Evolutionary conservation across 768 basidiomycete genomes (phyloP).

Genomic region (Nidularia pulvinata): DNA sequence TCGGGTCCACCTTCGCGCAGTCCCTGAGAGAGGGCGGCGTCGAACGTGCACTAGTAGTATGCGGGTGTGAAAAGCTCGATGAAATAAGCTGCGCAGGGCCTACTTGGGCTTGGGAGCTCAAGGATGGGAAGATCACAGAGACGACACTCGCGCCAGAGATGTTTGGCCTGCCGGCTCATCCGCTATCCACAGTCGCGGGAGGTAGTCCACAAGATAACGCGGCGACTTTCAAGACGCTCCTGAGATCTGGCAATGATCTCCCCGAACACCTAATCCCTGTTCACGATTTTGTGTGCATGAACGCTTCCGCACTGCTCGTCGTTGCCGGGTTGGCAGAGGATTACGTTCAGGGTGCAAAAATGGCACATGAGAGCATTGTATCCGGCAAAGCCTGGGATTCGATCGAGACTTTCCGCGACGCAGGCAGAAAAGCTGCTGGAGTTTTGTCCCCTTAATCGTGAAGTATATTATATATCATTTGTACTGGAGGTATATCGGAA

Average conservation of each 20-base stretch:
- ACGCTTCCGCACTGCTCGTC: constrained; percentile 86
- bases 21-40: constrained; percentile 76
- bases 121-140: constrained; percentile 64
- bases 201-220: constrained; percentile 84
- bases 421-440: constrained; percentile 27
- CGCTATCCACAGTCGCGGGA: constrained; percentile 70
- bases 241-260: constrained; percentile 57
- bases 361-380: constrained; percentile 62
- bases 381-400: constrained; percentile 64
- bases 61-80: constrained; percentile 89
- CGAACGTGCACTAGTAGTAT: constrained; percentile 87
- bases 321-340: constrained; percentile 76
- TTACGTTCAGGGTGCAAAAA: constrained; percentile 67
- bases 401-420: constrained; percentile 47
- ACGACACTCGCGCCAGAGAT: constrained; percentile 62
- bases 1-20: constrained; percentile 81
- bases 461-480: no score
- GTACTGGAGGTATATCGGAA: no score
- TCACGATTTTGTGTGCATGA: constrained; percentile 87
- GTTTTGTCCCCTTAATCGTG: not conserved
- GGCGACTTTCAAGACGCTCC: constrained; percentile 60
- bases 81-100: constrained; percentile 96
- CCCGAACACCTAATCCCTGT: constrained; percentile 62
- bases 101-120: constrained; percentile 83
- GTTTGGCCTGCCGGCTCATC: constrained; percentile 78